These are phyloP conservation scores for Tulasnella sp. DNA, from an alignment of 768 basidiomycete species.

Conservation along the genomic window DNA sequence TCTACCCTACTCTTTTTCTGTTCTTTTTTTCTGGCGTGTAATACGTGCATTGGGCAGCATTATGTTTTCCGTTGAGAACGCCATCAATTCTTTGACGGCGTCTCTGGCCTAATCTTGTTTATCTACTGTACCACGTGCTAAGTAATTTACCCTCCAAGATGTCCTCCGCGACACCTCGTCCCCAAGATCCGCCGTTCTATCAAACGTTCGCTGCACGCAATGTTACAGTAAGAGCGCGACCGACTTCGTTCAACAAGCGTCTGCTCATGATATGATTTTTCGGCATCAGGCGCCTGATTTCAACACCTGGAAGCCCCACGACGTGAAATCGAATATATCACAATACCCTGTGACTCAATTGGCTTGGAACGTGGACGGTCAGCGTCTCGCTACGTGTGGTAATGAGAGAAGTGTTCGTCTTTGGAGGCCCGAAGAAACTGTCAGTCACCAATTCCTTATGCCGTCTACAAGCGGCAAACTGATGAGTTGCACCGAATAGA, in stretches of 20 bases:
- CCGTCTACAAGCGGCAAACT: neutral
- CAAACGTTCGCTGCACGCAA: slow-evolving; percentile 8
- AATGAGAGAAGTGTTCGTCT: slow-evolving; percentile 3
- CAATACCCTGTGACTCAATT: neutral
- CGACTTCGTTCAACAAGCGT: neutral
- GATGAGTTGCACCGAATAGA: neutral
- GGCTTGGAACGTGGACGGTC: slow-evolving; percentile 10
- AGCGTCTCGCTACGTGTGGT: slow-evolving; percentile 13
- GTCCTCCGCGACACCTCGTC: slow-evolving; percentile 5
- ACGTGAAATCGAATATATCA: neutral
- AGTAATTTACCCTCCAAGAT: too few species aligned
- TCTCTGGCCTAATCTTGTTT: too few species aligned
- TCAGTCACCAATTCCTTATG: neutral
- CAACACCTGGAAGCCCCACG: neutral
- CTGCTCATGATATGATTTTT: neutral
- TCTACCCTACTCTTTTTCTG: too few species aligned
- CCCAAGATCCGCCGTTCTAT: slow-evolving; percentile 9
- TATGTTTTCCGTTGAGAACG: too few species aligned
- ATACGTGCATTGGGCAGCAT: too few species aligned
- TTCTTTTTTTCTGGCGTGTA: too few species aligned
- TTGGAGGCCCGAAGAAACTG: slow-evolving; percentile 11
- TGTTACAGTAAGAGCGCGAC: slow-evolving; percentile 1
- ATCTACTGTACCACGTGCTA: too few species aligned
- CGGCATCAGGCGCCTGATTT: slow-evolving; percentile 9
- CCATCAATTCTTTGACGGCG: too few species aligned